Percentiles rank a stretch among this genome's conserved stretches.
These are phyloP conservation scores for Mycotypha africana DNA, from an alignment of 371 early-diverging fungal species.

Conservation along the genomic window DNA sequence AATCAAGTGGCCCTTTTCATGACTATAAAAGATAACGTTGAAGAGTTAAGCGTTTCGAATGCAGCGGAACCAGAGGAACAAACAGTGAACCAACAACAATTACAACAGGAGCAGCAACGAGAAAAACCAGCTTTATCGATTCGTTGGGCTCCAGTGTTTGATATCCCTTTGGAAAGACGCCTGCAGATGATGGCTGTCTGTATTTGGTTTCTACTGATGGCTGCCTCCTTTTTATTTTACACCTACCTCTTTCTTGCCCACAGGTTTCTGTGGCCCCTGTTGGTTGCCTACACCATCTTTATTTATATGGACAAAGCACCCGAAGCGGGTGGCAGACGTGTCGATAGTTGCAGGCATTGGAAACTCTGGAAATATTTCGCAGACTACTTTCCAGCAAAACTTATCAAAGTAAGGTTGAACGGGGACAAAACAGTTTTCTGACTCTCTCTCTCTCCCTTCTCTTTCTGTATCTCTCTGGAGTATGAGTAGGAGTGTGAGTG, in stretches of 20 bases:
- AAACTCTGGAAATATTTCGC: constrained; percentile 68
- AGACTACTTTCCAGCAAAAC: constrained; percentile 73
- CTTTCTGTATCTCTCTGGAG: too few relatives aligned
- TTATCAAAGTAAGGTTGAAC: constrained; percentile 57
- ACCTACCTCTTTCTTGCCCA: constrained; percentile 32
- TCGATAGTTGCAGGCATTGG: constrained; percentile 48
- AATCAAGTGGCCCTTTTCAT: too few relatives aligned
- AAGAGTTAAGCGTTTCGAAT: too few relatives aligned
- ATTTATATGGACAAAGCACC: constrained; percentile 54
- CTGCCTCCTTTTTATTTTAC: constrained; percentile 44
- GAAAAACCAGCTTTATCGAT: neutral
- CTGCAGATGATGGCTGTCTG: constrained; percentile 64
- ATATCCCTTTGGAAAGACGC: constrained; percentile 61
- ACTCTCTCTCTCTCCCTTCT: too few relatives aligned
- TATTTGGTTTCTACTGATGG: constrained; percentile 29
- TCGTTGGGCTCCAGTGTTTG: constrained; percentile 21
- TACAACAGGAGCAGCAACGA: too few relatives aligned
- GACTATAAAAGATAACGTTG: too few relatives aligned
- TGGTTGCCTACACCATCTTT: constrained; percentile 64
- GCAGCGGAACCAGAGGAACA: too few relatives aligned
- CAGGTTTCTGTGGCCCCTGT: constrained; percentile 47
- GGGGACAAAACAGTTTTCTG: neutral
- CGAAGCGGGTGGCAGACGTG: constrained; percentile 66
- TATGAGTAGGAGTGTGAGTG: neutral
- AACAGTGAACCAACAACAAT: too few relatives aligned